Evolutionary conservation across 208 protist species (phyloP).

Genomic region (Wallacemonas collosoma): DNA sequence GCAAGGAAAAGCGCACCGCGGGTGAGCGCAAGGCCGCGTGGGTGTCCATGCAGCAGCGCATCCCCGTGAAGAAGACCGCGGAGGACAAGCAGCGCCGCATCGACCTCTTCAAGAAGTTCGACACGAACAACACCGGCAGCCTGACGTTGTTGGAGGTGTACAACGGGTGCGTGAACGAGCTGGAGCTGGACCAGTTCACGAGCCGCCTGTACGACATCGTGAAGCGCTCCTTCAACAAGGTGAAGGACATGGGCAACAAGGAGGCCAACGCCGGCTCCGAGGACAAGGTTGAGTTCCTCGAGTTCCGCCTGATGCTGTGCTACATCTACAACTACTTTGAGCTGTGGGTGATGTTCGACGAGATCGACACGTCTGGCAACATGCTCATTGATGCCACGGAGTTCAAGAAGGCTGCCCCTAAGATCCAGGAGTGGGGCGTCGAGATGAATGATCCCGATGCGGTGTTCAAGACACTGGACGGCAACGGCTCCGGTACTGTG

Average conservation of each 20-base stretch:
- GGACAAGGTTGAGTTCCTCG: constrained; percentile 42
- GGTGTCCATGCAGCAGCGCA: too few relatives aligned
- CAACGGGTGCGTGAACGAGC: constrained; percentile 26
- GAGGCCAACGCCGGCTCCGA: constrained; percentile 18
- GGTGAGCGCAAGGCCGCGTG: too few relatives aligned
- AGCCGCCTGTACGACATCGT: constrained; percentile 34
- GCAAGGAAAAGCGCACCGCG: too few relatives aligned
- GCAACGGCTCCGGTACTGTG: constrained; percentile 37
- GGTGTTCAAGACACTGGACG: constrained; percentile 50
- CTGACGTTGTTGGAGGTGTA: constrained; percentile 29
- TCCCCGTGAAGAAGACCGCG: constrained; percentile 12
- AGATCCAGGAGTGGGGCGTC: constrained; percentile 42
- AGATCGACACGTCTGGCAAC: constrained; percentile 39
- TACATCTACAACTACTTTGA: constrained; percentile 20
- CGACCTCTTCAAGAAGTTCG: constrained; percentile 31
- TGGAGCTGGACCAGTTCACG: constrained; percentile 39
- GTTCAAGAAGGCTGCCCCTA: constrained; percentile 35
- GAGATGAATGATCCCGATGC: constrained; percentile 30
- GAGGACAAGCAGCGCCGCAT: constrained; percentile 33
- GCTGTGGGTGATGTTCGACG: constrained; percentile 56
- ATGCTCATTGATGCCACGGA: constrained; percentile 32
- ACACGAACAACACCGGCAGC: constrained; percentile 10
- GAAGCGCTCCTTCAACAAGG: constrained; percentile 55
- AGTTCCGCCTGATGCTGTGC: constrained; percentile 54
- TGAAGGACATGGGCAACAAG: constrained; percentile 34